phyloP scores from a whole-genome alignment of 2,329 filamentous ascomycete species.

The Colletotrichum phormii region DNA sequence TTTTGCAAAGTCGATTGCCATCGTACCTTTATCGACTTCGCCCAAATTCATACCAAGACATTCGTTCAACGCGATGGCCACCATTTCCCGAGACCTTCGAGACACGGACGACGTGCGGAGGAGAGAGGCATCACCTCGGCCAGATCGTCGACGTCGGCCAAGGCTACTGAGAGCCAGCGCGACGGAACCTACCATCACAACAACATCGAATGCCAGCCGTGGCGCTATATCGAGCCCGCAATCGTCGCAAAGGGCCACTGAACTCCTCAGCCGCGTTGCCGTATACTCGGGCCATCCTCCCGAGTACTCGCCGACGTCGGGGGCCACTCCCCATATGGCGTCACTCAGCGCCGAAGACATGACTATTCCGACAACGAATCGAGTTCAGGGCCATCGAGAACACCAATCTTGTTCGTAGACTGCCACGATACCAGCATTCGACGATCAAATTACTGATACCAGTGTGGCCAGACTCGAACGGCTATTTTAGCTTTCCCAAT shows the following conservation, averaged over 20 bases:
- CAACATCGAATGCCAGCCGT: constrained; percentile 62
- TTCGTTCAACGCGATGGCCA: constrained; percentile 10
- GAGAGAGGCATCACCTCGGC: constrained; percentile 56
- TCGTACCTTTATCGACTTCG: neutral
- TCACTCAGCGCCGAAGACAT: constrained; percentile 51
- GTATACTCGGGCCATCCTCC: constrained; percentile 51
- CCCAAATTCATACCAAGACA: neutral
- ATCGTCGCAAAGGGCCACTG: constrained; percentile 62
- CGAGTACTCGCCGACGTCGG: constrained; percentile 36
- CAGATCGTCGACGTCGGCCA: constrained; percentile 57
- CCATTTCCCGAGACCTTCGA: constrained; percentile 27
- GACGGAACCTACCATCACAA: constrained; percentile 68
- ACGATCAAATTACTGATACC: constrained; percentile 7
- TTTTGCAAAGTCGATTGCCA: constrained; percentile 4
- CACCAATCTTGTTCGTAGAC: constrained; percentile 29
- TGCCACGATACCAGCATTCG: neutral
- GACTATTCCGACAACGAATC: constrained; percentile 40
- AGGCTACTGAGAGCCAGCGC: constrained; percentile 65
- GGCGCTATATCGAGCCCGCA: constrained; percentile 62
- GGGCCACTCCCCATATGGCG: constrained; percentile 49
- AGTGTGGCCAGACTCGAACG: constrained; percentile 40
- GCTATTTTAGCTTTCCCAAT: constrained; percentile 80
- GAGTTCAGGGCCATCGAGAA: constrained; percentile 20
- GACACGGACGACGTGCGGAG: constrained; percentile 14
- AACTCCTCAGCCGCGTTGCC: constrained; percentile 66